Conservation (phyloP, 2,329 filamentous ascomycete genomes). For the Sporothrix phasma region DNA sequence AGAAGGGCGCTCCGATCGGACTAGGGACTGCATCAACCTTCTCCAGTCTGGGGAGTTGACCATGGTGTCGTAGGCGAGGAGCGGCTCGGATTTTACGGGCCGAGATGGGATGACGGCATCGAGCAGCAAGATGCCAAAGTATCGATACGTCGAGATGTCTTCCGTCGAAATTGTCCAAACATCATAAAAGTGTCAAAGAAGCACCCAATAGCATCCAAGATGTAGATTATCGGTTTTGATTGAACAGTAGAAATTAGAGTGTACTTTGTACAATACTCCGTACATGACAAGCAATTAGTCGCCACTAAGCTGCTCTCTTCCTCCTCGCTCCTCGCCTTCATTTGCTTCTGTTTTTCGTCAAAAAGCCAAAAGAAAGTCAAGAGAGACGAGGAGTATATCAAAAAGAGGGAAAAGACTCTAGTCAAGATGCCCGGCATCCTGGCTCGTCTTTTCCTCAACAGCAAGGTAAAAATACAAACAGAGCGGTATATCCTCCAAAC, state of each 20-base stretch:
- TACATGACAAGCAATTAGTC: neutral
- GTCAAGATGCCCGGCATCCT: slow-evolving; percentile 4
- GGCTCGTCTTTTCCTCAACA: neutral
- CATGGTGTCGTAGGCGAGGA: too few species aligned
- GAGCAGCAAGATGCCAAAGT: too few species aligned
- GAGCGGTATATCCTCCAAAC: neutral
- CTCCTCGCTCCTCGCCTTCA: neutral
- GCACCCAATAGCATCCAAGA: neutral
- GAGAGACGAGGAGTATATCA: neutral
- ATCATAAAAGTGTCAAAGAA: neutral
- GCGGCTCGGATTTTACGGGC: too few species aligned
- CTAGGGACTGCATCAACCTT: too few species aligned
- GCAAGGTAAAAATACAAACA: neutral
- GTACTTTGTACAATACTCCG: neutral
- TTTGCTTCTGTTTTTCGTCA: neutral
- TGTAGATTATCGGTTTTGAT: neutral
- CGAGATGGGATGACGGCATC: too few species aligned
- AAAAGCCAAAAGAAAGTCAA: too few species aligned
- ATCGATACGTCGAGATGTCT: too few species aligned
- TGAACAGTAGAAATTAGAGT: neutral
- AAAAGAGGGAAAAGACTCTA: neutral
- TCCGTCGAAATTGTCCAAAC: neutral
- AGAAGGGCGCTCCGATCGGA: too few species aligned
- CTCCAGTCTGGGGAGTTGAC: too few species aligned
- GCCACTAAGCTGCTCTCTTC: neutral